These are phyloP conservation scores for Kodamaea derodonti DNA, from an alignment of 1,139 yeast genomes.

Conservation along the genomic window DNA sequence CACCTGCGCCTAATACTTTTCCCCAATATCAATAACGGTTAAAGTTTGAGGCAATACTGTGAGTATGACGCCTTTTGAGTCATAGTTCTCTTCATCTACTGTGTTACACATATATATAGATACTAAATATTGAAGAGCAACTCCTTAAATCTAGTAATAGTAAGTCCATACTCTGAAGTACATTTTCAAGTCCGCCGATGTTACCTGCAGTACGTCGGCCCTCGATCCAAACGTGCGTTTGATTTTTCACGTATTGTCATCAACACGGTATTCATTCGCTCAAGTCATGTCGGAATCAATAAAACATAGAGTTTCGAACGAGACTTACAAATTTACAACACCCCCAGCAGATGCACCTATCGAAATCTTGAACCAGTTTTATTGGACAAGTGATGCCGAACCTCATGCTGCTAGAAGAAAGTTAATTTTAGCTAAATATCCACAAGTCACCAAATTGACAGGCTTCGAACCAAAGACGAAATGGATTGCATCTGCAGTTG, in stretches of 20 bases:
- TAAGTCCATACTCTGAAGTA: too few species aligned
- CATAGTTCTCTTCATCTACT: too few species aligned
- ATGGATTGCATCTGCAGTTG: constrained; percentile 65
- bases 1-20: constrained; percentile 1
- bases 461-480: constrained; percentile 88
- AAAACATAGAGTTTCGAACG: constrained; percentile 32
- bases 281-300: constrained; percentile 17
- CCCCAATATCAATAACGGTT: constrained; percentile 2
- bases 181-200: too few species aligned
- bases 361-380: constrained; percentile 54
- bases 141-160: too few species aligned
- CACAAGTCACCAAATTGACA: constrained; percentile 73
- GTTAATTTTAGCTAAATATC: constrained; percentile 67
- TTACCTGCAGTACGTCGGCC: too few species aligned
- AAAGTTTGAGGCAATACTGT: too few species aligned
- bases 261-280: too few species aligned
- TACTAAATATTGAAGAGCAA: too few species aligned
- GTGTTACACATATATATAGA: neutral
- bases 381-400: constrained; percentile 80
- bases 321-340: constrained; percentile 34
- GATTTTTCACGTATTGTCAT: too few species aligned
- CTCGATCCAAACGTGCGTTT: too few species aligned
- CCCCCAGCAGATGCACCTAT: constrained; percentile 45
- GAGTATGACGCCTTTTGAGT: too few species aligned
- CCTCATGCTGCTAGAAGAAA: constrained; percentile 78